Evolutionary conservation across 2,329 filamentous ascomycete species (phyloP), one percentile per base, ranked within the genome.

Genomic region (Pezicula carpinea): DNA sequence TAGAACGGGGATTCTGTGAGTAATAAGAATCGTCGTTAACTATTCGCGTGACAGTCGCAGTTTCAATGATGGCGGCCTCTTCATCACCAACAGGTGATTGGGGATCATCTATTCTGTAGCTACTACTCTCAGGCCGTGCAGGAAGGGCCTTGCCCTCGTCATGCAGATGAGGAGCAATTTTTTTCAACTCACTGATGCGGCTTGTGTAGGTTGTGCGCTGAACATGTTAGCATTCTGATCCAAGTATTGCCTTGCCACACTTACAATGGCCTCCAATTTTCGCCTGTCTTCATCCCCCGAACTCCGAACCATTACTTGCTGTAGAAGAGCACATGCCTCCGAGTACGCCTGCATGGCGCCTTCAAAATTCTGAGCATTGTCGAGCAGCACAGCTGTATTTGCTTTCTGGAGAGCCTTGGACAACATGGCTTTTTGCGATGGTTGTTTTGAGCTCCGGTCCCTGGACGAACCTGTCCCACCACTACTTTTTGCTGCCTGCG

Each of bases 401-500:
- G 93, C 93, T 69, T 96, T 96, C 64, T 95, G 87, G 46, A 99
- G 72, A 1, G 93, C 93, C 58, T 87, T 88, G n/a, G 92, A 96
- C 31, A 99, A 77, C 91, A 97, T 97, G 10, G 85, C 87, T 72
- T 96, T 97, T 65, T 97, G 87, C 1, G 87, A 89, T 13, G 80
- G 80, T n/a, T 69, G 69, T 52, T 74, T 67, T 60, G 57, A 59
- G 39, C 54, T 55, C 39, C 57, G 57, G 31, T 49, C 46, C 41
- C 42, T 56, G 29, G 65, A 65, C 31, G 65, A 66, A 6, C 64
- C 66, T 5, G 69, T 69, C 45, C 75, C 73, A 17, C 62, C 59
- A 56, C 72, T 74, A 31, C 68, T 66, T 51, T 72, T 75, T n/a
- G 64, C 60, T 4, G 66, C 63, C 33, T 69, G 66, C 11, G 74